These are phyloP conservation scores for Alternaria brassicae DNA, from an alignment of 2,329 filamentous ascomycete species.

Conservation along the genomic window DNA sequence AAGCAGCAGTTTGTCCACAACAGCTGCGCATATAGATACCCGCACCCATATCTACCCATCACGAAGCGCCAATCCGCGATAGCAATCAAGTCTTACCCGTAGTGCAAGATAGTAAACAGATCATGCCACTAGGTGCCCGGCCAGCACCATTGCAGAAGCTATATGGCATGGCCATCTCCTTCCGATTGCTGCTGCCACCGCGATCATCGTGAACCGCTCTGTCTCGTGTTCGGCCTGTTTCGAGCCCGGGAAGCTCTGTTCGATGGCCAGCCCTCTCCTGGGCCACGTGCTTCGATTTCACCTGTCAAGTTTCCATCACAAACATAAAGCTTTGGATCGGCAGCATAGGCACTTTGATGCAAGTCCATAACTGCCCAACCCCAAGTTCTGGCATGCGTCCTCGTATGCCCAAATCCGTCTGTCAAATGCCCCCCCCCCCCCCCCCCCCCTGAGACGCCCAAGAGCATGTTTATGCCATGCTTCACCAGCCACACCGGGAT, in stretches of 20 bases:
- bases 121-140: background rate
- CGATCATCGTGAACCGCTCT: background rate
- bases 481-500: slow-evolving; percentile 1
- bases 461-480: slow-evolving; percentile 7
- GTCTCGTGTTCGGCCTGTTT: background rate
- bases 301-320: background rate
- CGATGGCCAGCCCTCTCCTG: background rate
- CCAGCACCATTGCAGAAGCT: background rate
- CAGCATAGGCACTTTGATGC: background rate
- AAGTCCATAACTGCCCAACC: background rate
- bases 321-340: background rate
- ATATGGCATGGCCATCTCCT: background rate
- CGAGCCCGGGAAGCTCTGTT: background rate
- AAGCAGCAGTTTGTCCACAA: too few relatives aligned
- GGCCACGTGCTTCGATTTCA: background rate
- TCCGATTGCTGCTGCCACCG: background rate
- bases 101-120: background rate
- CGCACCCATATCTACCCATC: too few relatives aligned
- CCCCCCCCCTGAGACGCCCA: slow-evolving; percentile 2
- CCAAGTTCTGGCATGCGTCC: background rate
- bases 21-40: too few relatives aligned
- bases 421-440: background rate
- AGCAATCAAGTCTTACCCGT: too few relatives aligned
- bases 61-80: too few relatives aligned
- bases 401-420: background rate